phyloP scores from a whole-genome alignment of 2,329 filamentous ascomycete species.

The Neurospora sp. region DNA sequence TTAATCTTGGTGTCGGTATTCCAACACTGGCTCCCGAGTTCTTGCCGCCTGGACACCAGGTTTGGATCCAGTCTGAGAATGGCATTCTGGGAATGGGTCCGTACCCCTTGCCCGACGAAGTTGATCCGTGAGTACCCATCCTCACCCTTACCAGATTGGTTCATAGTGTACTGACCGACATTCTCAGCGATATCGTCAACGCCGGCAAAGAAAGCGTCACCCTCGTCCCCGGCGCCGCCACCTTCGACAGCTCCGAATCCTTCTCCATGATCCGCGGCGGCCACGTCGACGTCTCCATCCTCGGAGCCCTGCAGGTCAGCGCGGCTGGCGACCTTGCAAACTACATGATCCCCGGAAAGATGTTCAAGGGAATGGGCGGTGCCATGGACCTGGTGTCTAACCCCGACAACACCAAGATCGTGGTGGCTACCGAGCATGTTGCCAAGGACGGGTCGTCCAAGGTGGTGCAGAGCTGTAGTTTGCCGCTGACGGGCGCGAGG shows the following conservation, averaged over 20 bases:
- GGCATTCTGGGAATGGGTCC: conserved; percentile 76
- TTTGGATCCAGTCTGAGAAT: conserved; percentile 83
- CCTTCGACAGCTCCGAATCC: conserved; percentile 72
- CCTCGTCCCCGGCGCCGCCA: conserved; percentile 63
- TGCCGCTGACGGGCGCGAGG: conserved; percentile 56
- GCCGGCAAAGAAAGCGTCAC: conserved; percentile 85
- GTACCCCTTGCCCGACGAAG: conserved; percentile 62
- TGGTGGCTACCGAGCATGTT: conserved; percentile 60
- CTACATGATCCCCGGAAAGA: conserved; percentile 84
- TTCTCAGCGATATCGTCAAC: conserved; percentile 61
- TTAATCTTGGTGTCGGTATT: conserved; percentile 71
- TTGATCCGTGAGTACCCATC: conserved; percentile 45
- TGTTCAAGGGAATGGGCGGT: conserved; percentile 80
- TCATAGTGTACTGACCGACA: not conserved
- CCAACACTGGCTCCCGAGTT: conserved; percentile 77
- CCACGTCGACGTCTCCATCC: conserved; percentile 73
- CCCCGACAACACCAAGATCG: conserved; percentile 61
- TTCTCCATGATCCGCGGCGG: conserved; percentile 84
- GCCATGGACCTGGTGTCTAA: conserved; percentile 67
- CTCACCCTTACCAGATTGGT: not conserved
- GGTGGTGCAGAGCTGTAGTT: conserved; percentile 52
- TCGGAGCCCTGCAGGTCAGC: conserved; percentile 73
- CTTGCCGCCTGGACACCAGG: conserved; percentile 55
- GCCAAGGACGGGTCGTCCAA: conserved; percentile 60
- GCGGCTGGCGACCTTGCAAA: conserved; percentile 74